Base-by-base conservation (phyloP, 371 early-diverging fungal genomes). In the Syncephalastrum monosporum region DNA sequence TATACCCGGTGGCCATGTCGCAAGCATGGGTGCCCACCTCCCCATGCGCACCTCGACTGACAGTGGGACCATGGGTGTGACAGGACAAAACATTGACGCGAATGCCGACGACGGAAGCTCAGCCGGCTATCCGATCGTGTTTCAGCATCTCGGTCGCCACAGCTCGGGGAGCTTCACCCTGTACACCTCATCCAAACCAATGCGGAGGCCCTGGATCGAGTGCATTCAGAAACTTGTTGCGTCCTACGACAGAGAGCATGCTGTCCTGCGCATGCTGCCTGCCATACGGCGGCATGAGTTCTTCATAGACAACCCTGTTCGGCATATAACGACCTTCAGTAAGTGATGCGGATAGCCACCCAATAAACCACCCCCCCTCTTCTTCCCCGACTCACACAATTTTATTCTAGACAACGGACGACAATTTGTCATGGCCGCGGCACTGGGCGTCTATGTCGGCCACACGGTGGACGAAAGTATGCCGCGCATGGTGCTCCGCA, bases 191-290 rank as follows among this genome's bases (percentile, higher is more conserved):
- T 87, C 89, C 24, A 68, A 78, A 14, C 88, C 91, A 0, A 91
- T 88, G 48, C 80, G 91, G 21, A 83, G 81, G 57, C 82, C 91
- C 49, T 96, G 95, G 96, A 64, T 87, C 42, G 91, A 92, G 43
- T 86, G 86, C 59, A 90, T 95, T 48, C 81, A 83, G 50, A 80
- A 83, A 50, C 89, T 90, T 59, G 82, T 84, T 50, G 76, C 77
- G 43, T 65, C 67, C 2, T 61, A 86, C 43, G 81, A 71, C 51
- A 79, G 74, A 41, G 74, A 77, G 47, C 63, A 71, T 55, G 69
- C 77, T 51, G 71, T 82, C 47, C 83, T 91, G 74, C 87, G 90
- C 57, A 62, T 86, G 38, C 54, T 70, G 41, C 59, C 71, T 5
- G 64, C 64, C 6, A 55, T 76, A 7, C 45, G 27, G 24, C 60